Evolutionary conservation across 1,284 basidiomycete genomes (phyloP), one percentile per base, ranked within the genome.

Genomic region (Tilletia caries): DNA sequence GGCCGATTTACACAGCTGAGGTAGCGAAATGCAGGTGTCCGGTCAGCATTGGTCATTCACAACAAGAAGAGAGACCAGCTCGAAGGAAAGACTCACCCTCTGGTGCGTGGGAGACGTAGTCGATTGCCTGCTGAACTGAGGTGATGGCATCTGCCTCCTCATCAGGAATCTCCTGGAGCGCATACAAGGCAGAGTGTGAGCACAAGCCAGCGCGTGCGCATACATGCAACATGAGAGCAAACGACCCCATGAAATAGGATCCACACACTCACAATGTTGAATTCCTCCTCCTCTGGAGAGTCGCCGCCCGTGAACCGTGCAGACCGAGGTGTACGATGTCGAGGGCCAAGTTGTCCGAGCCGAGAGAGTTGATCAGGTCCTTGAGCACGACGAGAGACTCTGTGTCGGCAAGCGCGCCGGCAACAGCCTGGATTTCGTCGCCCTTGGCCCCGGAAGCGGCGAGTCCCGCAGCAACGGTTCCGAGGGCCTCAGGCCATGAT

Each of bases 81-180:
- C 20, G 29, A 23, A 34, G 37, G 25, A 83, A 15, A 41, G 8
- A 15, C 78, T 76, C 71, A 80, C 81, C 93, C 86, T 92, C 93
- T 75, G 93, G 92, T 66, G 92, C 92, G 86, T 95, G 94, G 81
- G 89, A 89, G 85, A 98, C 93, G 85, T 98, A 98, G 85, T 98
- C 93, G 83, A 98, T 93, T 68, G 95, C 95, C 85, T 98, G 91
- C 82, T 90, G 89, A 66, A 99, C 92, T 25, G 92, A 95, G 82
- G 90, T 91, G 84, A 99, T 99, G 82, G 91, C 91, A 85, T 98
- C 96, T n/a, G 95, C 96, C 85, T 98, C 96, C 70, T 89, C 91
- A 82, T 99, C 96, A 64, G 96, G 95, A 82, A 99, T 99, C 85
- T 95, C 92, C 92, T 93, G 71, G 64, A 32, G 60, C 15, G 15